Conservation (phyloP, 2,329 filamentous ascomycete genomes). For the Pestalotiopsis sp. region DNA sequence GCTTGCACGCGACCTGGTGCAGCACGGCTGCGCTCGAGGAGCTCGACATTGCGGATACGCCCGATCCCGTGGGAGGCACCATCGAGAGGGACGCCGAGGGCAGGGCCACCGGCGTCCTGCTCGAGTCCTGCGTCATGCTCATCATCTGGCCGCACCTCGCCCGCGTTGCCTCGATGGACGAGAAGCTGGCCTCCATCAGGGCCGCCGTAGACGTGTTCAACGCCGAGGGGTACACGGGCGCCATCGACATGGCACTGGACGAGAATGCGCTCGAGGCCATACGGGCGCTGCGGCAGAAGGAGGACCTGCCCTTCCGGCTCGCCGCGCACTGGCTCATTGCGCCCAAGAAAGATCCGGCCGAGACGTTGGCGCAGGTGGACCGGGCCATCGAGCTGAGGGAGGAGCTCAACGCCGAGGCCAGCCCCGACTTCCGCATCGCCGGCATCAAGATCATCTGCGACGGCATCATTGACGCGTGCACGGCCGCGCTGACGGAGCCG, state of each 20-base stretch:
- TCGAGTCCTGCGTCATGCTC: slow-evolving; percentile 54
- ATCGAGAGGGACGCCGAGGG: slow-evolving; percentile 51
- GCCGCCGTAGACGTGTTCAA: slow-evolving; percentile 51
- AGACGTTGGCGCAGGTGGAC: slow-evolving; percentile 51
- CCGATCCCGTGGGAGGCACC: slow-evolving; percentile 51
- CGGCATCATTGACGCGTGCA: slow-evolving; percentile 67
- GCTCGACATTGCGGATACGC: slow-evolving; percentile 46
- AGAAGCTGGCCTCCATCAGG: slow-evolving; percentile 46
- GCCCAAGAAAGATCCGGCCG: slow-evolving; percentile 43
- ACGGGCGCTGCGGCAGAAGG: slow-evolving; percentile 37
- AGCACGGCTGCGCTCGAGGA: slow-evolving; percentile 53
- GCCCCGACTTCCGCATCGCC: slow-evolving; percentile 49
- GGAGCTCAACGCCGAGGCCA: slow-evolving; percentile 44
- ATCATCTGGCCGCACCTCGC: slow-evolving; percentile 58
- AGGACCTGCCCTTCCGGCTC: slow-evolving; percentile 45
- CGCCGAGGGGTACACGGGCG: slow-evolving; percentile 52
- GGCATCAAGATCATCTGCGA: slow-evolving; percentile 69
- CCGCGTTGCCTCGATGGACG: slow-evolving; percentile 45
- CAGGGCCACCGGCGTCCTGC: slow-evolving; percentile 50
- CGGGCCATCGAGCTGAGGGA: slow-evolving; percentile 47
- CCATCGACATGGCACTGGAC: slow-evolving; percentile 63
- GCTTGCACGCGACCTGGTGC: slow-evolving; percentile 59
- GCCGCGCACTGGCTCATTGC: slow-evolving; percentile 58
- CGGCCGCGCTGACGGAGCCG: slow-evolving; percentile 60
- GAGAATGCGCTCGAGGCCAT: slow-evolving; percentile 55